Conservation (phyloP, 345 rosid species). For the Salix viminalis region DNA sequence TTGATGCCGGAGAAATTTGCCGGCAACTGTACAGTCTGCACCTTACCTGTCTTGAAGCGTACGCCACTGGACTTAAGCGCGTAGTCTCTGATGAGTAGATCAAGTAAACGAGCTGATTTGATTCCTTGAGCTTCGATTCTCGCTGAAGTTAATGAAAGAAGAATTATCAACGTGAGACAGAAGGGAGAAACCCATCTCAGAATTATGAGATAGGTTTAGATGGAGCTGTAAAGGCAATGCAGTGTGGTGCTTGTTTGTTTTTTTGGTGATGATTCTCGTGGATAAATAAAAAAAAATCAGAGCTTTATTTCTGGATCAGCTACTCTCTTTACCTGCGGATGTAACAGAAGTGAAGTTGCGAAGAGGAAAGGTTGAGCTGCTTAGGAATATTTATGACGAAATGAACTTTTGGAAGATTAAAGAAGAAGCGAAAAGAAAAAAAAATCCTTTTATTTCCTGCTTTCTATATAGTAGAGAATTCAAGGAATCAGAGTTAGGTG, state of each 20-base stretch:
- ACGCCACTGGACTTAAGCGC: constrained; percentile 51
- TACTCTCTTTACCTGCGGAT: constrained; percentile 3
- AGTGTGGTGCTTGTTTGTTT: background rate
- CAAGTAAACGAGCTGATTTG: constrained; percentile 53
- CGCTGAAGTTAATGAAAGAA: constrained; percentile 19
- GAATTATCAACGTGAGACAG: constrained; percentile 18
- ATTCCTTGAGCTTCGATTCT: constrained; percentile 41
- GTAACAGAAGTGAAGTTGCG: constrained; percentile 20
- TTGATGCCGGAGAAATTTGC: constrained; percentile 69
- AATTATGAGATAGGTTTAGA: background rate
- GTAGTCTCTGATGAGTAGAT: constrained; percentile 74
- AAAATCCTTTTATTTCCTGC: background rate
- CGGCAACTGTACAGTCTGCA: constrained; percentile 55
- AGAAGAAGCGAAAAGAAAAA: constrained; percentile 19
- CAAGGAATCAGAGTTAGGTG: constrained; percentile 2
- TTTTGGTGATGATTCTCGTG: background rate
- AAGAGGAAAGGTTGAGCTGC: constrained; percentile 28
- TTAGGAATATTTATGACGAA: constrained; percentile 9
- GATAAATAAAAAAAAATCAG: constrained; percentile 4
- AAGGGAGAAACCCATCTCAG: constrained; percentile 39
- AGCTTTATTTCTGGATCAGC: constrained; percentile 10
- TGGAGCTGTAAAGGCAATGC: background rate
- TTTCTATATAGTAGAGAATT: constrained; percentile 2
- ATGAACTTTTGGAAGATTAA: constrained; percentile 31
- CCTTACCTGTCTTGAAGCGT: constrained; percentile 48